A percentile compares a stretch with the other conserved stretches of the same genome.
Evolutionary conservation across 306 rosid species (phyloP).

Genomic region (Elaeagnus macrophylla): DNA sequence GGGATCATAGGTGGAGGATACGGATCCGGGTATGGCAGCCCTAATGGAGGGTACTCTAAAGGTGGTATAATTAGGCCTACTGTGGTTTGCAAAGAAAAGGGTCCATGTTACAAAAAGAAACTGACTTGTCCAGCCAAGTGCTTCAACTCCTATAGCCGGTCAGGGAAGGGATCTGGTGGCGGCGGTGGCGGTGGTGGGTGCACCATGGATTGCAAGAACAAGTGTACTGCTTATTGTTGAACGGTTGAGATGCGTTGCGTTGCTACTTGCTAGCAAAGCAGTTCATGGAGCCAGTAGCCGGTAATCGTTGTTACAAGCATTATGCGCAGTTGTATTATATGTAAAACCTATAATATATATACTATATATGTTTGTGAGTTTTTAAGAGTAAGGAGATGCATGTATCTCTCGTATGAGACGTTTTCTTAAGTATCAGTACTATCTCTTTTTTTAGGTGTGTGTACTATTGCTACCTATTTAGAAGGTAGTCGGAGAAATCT

Average conservation of each 20-base stretch:
- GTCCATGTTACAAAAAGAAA: constrained; percentile 82
- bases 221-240: constrained; percentile 68
- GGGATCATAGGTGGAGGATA: constrained; percentile 75
- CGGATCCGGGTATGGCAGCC: constrained; percentile 78
- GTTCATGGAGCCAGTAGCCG: constrained; percentile 10
- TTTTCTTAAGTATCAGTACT: too few relatives aligned
- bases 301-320: constrained; percentile 9
- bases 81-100: constrained; percentile 63
- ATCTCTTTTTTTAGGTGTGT: too few relatives aligned
- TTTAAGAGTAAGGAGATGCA: too few relatives aligned
- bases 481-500: too few relatives aligned
- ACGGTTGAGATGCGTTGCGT: not conserved
- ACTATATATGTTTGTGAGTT: too few relatives aligned
- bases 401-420: too few relatives aligned
- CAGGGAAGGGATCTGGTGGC: constrained; percentile 81
- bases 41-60: constrained; percentile 54
- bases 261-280: too few relatives aligned
- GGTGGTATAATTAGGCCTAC: constrained; percentile 46
- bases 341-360: too few relatives aligned
- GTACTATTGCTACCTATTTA: too few relatives aligned
- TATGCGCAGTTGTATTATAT: too few relatives aligned
- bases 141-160: constrained; percentile 71
- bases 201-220: constrained; percentile 79
- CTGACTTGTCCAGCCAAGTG: constrained; percentile 86
- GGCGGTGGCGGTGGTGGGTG: constrained; percentile 98